These are phyloP conservation scores for Vaccinium macrocarpon DNA, from an alignment of 148 eudicot genomes.

Conservation along the genomic window DNA sequence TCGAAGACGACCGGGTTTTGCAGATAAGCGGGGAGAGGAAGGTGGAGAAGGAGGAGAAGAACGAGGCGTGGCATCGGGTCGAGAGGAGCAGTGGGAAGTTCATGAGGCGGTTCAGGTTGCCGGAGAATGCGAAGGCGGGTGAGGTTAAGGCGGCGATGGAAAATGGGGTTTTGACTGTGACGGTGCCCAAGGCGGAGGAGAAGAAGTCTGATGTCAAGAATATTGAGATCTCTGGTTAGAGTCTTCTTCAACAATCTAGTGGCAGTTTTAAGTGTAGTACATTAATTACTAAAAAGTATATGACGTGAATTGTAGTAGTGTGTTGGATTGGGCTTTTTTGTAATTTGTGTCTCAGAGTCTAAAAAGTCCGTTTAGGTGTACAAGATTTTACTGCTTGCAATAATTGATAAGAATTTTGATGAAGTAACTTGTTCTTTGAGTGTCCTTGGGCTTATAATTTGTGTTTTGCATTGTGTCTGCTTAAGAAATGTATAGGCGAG, in stretches of 20 bases:
- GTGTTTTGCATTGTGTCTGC: too few species aligned
- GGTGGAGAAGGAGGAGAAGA: conserved; percentile 1
- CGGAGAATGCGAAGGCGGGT: conserved; percentile 7
- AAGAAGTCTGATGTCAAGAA: neutral
- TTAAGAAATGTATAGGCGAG: too few species aligned
- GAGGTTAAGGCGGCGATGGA: conserved; percentile 7
- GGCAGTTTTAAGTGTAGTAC: too few species aligned
- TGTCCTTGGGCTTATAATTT: too few species aligned
- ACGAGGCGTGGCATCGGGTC: conserved; percentile 4
- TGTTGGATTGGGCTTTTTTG: too few species aligned
- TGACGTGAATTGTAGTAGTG: neutral
- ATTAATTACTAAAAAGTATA: neutral
- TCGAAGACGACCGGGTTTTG: neutral
- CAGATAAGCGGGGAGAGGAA: conserved; percentile 10
- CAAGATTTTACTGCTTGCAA: too few species aligned
- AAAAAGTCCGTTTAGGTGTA: too few species aligned
- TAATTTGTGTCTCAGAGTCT: too few species aligned
- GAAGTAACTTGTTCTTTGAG: too few species aligned
- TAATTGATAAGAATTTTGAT: too few species aligned
- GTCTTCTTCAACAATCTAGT: neutral
- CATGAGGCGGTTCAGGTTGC: conserved; percentile 8
- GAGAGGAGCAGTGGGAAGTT: conserved; percentile 12
- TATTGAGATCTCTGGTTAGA: conserved; percentile 1
- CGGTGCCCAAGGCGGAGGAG: neutral
- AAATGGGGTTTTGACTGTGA: conserved; percentile 3